These are phyloP conservation scores for Russula griseocarnosa DNA, from an alignment of 768 basidiomycete genomes.

Conservation along the genomic window DNA sequence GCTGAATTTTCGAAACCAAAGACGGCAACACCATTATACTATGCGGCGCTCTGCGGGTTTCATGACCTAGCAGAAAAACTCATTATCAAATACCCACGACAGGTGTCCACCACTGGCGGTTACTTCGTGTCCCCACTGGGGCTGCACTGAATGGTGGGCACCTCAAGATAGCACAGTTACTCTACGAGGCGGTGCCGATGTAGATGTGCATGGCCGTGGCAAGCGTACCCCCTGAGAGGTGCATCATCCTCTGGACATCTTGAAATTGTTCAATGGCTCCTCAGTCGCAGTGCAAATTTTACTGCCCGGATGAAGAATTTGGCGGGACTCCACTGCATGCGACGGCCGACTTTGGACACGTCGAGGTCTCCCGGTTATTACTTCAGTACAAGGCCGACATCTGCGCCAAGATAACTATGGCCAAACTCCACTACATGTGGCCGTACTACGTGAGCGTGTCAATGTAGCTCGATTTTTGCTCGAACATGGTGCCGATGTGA, in stretches of 20 bases:
- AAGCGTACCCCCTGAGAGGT: not conserved
- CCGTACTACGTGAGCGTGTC: too few species aligned
- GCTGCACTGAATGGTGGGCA: not conserved
- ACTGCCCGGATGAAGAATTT: not conserved
- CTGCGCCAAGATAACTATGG: not conserved
- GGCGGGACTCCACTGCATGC: not conserved
- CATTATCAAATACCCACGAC: not conserved
- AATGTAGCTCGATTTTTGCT: not conserved
- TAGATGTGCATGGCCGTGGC: not conserved
- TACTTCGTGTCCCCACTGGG: not conserved
- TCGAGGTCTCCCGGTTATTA: not conserved
- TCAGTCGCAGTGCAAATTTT: not conserved
- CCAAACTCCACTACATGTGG: too few species aligned
- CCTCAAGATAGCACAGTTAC: not conserved
- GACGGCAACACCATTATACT: not conserved
- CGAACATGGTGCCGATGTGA: not conserved
- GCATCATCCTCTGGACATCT: not conserved
- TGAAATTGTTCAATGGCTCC: not conserved
- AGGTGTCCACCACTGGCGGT: not conserved
- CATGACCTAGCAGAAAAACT: not conserved
- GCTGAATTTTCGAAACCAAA: too few species aligned
- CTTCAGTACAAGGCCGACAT: not conserved
- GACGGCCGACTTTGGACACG: not conserved
- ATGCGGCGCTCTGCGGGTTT: not conserved
- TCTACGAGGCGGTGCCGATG: not conserved